phyloP scores from a whole-genome alignment of 2,329 filamentous ascomycete genomes.

The Salinomyces thailandicus region DNA sequence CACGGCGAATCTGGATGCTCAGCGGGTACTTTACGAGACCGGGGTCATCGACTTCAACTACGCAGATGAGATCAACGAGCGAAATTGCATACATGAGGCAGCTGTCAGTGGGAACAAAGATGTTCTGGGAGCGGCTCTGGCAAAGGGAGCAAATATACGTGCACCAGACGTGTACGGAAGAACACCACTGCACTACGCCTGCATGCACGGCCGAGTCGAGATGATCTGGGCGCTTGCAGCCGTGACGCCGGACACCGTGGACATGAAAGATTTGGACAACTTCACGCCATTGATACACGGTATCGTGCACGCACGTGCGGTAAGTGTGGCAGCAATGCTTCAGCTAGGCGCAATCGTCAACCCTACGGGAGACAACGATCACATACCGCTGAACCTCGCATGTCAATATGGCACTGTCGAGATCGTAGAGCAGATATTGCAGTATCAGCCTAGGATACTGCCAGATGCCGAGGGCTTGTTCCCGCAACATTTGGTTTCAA shows the following conservation, averaged over 20 bases:
- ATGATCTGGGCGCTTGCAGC: conserved; percentile 21
- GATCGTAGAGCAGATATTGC: conserved; percentile 75
- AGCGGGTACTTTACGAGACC: conserved; percentile 68
- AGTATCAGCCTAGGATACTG: conserved; percentile 70
- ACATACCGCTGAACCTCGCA: conserved; percentile 87
- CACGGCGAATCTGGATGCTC: conserved; percentile 66
- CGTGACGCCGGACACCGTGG: conserved; percentile 59
- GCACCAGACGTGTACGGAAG: conserved; percentile 87
- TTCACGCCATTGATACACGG: conserved; percentile 93
- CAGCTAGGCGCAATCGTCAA: conserved; percentile 73
- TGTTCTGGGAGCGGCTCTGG: conserved; percentile 66
- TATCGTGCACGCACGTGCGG: conserved; percentile 76
- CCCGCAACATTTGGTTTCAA: conserved; percentile 91
- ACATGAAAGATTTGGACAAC: conserved; percentile 89
- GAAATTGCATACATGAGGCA: conserved; percentile 94
- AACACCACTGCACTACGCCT: conserved; percentile 89
- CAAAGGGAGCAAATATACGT: conserved; percentile 62
- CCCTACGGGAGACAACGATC: conserved; percentile 74
- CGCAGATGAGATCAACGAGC: conserved; percentile 94
- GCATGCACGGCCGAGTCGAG: conserved; percentile 80
- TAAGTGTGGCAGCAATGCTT: conserved; percentile 70
- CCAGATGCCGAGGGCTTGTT: conserved; percentile 92
- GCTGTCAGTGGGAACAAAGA: conserved; percentile 80
- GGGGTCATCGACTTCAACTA: conserved; percentile 80
- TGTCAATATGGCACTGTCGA: conserved; percentile 84